Base-by-base conservation (phyloP, 768 basidiomycete genomes). In the Boletus sp. region DNA sequence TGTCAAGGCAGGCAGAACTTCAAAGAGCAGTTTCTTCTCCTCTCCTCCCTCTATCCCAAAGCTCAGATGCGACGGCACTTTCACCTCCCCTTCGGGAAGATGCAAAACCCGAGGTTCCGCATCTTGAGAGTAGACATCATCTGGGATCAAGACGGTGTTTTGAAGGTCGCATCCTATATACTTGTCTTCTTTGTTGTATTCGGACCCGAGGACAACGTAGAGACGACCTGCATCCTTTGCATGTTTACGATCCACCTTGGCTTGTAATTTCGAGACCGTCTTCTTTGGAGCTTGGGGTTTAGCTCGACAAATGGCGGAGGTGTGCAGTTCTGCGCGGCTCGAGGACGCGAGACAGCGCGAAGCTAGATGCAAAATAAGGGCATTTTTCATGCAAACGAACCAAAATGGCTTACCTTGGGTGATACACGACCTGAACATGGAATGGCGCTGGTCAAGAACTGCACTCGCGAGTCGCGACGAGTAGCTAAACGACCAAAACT, bases 171-270 rank as follows among this genome's bases (percentile, higher is more conserved):
- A 84, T 28, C 77, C 74, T 40, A 70, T 64, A 91, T 93, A 95
- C 67, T 84, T 84, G 54, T 75, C 66, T 53, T 87, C 84, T 52
- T 89, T 81, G 58, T 81, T 80, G 7, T 82, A 76, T 41, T 83
- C 78, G 15, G 83, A 84, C 12, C 94, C 94, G 7, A 94, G 82
- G 15, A 95, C 80, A 55, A 89, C 83, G 63, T 90, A 86, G 15
- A 73, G 59, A 88, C 80, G 46, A 73, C 76, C 52, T 68, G 78
- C 32, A 64, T 76, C 41, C 71, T 73, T 20, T 72, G 77, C 48
- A 65, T 66, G 55, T 71, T 69, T 59, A 58, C 64, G 52, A 74
- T 76, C 62, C 78, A 77, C 35, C 75, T 77, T 57, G 79, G 78
- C 59, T 79, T 76, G 57, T 72, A 76, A 47, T 76, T 67, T 72